Evolutionary conservation across 2,329 filamentous ascomycete species (phyloP), one percentile per base, ranked within the genome.

Genomic region (Scedosporium aurantiacum): DNA sequence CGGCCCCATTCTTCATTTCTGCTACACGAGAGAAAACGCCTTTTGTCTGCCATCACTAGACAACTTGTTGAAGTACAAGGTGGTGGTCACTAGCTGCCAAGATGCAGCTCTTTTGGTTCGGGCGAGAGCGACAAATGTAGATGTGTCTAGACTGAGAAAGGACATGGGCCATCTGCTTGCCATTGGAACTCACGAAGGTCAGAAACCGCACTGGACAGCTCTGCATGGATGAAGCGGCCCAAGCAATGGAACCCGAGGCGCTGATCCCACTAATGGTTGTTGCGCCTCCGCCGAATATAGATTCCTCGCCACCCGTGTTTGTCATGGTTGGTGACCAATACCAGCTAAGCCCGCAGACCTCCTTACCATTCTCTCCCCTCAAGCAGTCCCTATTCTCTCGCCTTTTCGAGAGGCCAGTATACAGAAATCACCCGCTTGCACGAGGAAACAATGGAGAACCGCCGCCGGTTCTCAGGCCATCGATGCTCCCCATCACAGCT

Each of bases 301-400:
- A 40, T 6, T n/a, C 37, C 14, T 28, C 58, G 10, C 7, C 58
- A 10, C 58, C 58, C 28, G 41, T 60, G 28, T 50, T 60, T 18
- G 58, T 37, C 47, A 55, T 99, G 45, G 94, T 99, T 50, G 94
- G 94, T 70, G 94, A 99, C 71, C 94, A 99, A 75, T 94, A 97
- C 74, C 94, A 99, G 73, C 84, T 99, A 66, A 94, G 94, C 0
- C 94, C 94, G 1, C 45, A 28, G 6, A 43, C 32, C 5, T 60
- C 58, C 4, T 18, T 60, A 93, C 97, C 68, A 97, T 99, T 71
- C 97, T 99, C 93, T 97, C 99, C 82, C 97, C 81, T 99, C 12
- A 97, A 97, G 75, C 93, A 97, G 74, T 97, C 93, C n/a, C 81
- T 99, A 7, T 99, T 99, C 70, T 94, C 58, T 12, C 58, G 58